Evolutionary conservation across 768 basidiomycete genomes (phyloP), one percentile per base, ranked within the genome.

Genomic region (Trichaptum fuscoviolaceum): DNA sequence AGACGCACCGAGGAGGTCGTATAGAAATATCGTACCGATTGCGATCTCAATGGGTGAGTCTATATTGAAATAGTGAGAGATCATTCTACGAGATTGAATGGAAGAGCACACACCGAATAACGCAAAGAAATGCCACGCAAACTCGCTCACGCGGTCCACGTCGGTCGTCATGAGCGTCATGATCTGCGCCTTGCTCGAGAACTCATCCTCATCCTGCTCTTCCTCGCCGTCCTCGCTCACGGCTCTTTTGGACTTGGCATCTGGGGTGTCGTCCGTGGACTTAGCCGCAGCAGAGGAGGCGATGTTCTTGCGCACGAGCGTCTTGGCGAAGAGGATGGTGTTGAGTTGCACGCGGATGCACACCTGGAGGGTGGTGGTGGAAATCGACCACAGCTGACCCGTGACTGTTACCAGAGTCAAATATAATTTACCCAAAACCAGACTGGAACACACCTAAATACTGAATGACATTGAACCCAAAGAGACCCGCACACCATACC

Each of bases 121-220:
- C 0, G 89, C 80, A 73, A 91, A 93, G 63, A 90, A 69, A 73
- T 93, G 90, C 87, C 87, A 91, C 1, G 87, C 78, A 72, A 96
- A 92, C 63, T 96, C 92, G 74, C 89, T 87, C 68, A 96, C 89
- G 65, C 95, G 84, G 74, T 96, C 93, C 30, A 95, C 93, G 70
- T 97, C 95, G 6, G 93, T 95, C 7, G 95, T 96, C 92, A 96
- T 95, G 30, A 96, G 84, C 1, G 92, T 96, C 94, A 96, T 95
- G 71, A 97, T 88, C 77, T 96, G 85, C n/a, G 82, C 79, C 71
- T 86, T 86, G 66, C 81, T 83, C 27, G 79, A 80, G 68, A 85
- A 84, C 18, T 81, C 83, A 58, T 77, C 78, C n/a, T 78, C 82
- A 34, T 83, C 80, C 86, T 7, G 86, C 66, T 87, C 85, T 8